Conservation (phyloP, 805 yeast species). For the Metschnikowia borealis region DNA sequence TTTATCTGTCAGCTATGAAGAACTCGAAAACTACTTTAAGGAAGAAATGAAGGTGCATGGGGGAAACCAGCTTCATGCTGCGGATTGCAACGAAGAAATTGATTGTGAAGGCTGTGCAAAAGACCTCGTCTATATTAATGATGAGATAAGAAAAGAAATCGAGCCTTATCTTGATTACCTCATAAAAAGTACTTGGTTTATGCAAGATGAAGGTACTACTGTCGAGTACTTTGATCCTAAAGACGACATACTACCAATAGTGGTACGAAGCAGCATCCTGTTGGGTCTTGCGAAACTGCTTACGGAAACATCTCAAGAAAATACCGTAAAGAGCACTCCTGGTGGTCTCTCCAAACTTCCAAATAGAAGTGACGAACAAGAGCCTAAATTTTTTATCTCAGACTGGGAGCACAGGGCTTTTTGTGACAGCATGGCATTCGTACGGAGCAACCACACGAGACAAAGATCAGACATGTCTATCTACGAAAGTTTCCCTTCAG, state of each 20-base stretch:
- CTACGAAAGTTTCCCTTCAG: background rate
- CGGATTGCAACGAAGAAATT: background rate
- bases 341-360: background rate
- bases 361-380: background rate
- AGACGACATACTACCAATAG: background rate
- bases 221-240: constrained; percentile 1
- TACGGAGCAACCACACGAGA: background rate
- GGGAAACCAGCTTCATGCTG: background rate
- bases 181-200: background rate
- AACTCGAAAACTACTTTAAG: constrained; percentile 61
- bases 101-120: constrained; percentile 1
- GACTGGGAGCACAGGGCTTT: constrained; percentile 4
- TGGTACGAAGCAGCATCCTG: background rate
- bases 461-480: background rate
- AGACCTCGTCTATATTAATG: constrained; percentile 7
- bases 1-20: constrained; percentile 60
- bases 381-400: background rate
- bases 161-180: constrained; percentile 53
- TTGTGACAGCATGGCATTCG: background rate
- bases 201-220: background rate
- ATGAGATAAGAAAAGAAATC: constrained; percentile 8
- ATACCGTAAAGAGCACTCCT: background rate
- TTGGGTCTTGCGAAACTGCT: background rate
- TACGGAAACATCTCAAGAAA: background rate
- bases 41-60: constrained; percentile 9